Conservation (phyloP, 176 grass and related monocot genomes). For the Avena insularis region DNA sequence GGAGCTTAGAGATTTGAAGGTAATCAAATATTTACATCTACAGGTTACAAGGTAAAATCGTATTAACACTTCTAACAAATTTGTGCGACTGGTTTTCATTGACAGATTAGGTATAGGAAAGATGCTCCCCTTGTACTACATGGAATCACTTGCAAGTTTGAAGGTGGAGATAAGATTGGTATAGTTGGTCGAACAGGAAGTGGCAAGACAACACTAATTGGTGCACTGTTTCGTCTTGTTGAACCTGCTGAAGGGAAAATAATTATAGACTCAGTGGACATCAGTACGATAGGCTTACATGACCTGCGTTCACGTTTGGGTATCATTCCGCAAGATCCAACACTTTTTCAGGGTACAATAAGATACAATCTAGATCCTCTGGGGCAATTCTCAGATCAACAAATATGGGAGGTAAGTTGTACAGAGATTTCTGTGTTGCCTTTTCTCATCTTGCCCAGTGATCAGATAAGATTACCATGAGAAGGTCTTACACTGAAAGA, state of each 20-base stretch:
- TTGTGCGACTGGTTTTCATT: slow-evolving; percentile 21
- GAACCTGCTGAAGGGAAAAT: slow-evolving; percentile 84
- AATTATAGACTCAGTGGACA: slow-evolving; percentile 69
- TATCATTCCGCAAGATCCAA: slow-evolving; percentile 98
- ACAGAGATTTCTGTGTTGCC: background rate
- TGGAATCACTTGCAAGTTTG: slow-evolving; percentile 77
- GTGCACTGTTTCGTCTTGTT: slow-evolving; percentile 87
- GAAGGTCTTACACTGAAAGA: slow-evolving; percentile 1
- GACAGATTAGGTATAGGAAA: slow-evolving; percentile 81
- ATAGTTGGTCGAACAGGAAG: slow-evolving; percentile 94
- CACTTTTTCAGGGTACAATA: slow-evolving; percentile 83
- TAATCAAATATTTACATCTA: slow-evolving; percentile 41
- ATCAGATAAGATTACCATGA: slow-evolving; percentile 23
- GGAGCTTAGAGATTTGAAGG: slow-evolving; percentile 80
- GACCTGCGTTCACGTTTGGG: slow-evolving; percentile 84
- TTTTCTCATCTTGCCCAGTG: background rate
- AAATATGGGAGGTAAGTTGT: slow-evolving; percentile 88
- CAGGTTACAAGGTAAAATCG: background rate
- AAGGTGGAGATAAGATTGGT: slow-evolving; percentile 88
- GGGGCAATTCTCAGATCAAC: slow-evolving; percentile 61
- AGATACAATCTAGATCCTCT: slow-evolving; percentile 90
- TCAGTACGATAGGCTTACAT: slow-evolving; percentile 76
- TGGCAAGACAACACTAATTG: slow-evolving; percentile 90
- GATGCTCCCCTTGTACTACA: slow-evolving; percentile 76
- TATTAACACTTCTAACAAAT: slow-evolving; percentile 18